Percentiles rank a stretch among this genome's conserved stretches.
Conservation (phyloP, 1,284 basidiomycete species). For the Malassezia restricta region DNA sequence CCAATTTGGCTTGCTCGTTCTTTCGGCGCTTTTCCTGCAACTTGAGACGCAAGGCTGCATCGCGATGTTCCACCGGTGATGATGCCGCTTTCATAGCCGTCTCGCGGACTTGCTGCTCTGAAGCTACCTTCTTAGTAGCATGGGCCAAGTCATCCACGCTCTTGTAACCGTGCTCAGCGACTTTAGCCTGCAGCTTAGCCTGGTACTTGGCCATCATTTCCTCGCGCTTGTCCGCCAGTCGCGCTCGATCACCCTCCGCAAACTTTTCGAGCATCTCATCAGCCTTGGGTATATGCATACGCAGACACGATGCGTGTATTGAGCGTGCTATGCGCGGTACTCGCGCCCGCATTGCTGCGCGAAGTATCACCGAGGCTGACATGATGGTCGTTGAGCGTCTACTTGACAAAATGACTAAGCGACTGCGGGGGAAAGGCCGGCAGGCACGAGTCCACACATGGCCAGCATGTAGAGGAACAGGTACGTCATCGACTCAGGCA, state of each 20-base stretch:
- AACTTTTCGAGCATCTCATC: constrained; percentile 2
- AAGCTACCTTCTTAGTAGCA: background rate
- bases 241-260: background rate
- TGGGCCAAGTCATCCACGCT: constrained; percentile 10
- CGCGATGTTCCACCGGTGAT: constrained; percentile 13
- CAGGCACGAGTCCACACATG: background rate
- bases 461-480: constrained; percentile 54
- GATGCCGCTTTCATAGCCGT: constrained; percentile 13
- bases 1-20: constrained; percentile 1
- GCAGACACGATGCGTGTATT: background rate
- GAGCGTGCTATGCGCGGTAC: background rate
- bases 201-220: constrained; percentile 34
- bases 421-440: background rate
- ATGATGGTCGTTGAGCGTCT: background rate
- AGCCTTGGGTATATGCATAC: background rate
- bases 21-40: background rate
- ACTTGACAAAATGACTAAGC: background rate
- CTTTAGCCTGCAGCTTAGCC: constrained; percentile 32
- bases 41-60: constrained; percentile 7
- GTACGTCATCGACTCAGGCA: constrained; percentile 56
- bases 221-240: constrained; percentile 22
- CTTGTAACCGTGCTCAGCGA: constrained; percentile 21
- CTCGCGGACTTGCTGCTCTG: background rate
- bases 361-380: background rate
- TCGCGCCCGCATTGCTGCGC: background rate